Base-by-base conservation (phyloP, 768 basidiomycete genomes). In the Mycena olivaceomarginata region DNA sequence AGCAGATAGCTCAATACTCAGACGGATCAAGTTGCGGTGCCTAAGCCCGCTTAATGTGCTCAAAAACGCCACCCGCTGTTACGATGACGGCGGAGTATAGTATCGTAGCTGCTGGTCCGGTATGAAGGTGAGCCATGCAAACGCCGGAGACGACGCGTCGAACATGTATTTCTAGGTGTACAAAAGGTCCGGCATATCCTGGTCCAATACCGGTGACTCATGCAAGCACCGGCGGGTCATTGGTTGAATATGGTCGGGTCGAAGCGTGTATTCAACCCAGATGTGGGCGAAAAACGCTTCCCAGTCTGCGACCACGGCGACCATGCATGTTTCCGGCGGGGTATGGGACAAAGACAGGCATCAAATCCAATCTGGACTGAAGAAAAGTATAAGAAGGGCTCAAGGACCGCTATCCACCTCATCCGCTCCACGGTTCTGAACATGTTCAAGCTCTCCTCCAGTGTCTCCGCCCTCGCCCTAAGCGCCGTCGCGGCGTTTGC, bases 371-470 rank as follows among this genome's bases (percentile, higher is more conserved):
- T 59, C 31, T 31, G 57, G 57, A 31, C 22, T 5, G 25, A 59
- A 59, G 57, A 59, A 59, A 59, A 59, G 57, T 59, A 59, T 59
- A 59, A 59, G 25, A 59, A 31, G 31, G 31, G 31, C 31, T 31
- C 31, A 31, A 31, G 31, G 31, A 31, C 31, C 31, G 31, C 31
- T 31, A 31, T 59, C 25, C 5, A 31, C 57, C 57, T 59, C 57
- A 59, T 59, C 57, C 57, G 25, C 57, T 59, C 57, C 25, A 37
- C 57, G 57, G 57, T 59, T 59, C 57, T 31, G 5, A 56, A 22
- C n/a, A 56, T 56, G 53, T 56, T 56, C 53, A 56, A 9, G 53
- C 22, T 56, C 53, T 59, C 57, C 57, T 59, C 57, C 57, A 59
- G 57, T 59, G 57, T 59, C 25, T 59, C 22, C 57, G 57, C 25